phyloP scores from a whole-genome alignment of 2,329 filamentous ascomycete species.

The Claviceps digitariae region DNA sequence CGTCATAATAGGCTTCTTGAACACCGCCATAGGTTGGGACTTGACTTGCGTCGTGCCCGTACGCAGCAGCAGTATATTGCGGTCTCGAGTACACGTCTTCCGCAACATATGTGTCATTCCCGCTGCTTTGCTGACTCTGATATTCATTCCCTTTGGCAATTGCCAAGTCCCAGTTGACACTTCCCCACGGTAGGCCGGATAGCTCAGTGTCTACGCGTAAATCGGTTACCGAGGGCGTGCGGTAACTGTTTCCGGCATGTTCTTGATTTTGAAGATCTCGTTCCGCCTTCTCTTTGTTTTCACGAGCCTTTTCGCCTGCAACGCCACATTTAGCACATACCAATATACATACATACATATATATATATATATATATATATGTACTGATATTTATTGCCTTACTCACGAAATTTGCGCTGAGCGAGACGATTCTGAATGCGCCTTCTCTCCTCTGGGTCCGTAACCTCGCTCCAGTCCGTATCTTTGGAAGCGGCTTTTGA shows the following conservation, averaged over 20 bases:
- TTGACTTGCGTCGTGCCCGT: slow-evolving; percentile 13
- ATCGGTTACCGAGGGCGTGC: slow-evolving; percentile 43
- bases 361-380: no score
- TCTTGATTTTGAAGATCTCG: slow-evolving; percentile 50
- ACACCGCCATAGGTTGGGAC: slow-evolving; percentile 19
- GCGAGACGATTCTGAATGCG: slow-evolving; percentile 66
- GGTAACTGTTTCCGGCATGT: slow-evolving; percentile 51
- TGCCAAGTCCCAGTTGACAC: slow-evolving; percentile 46
- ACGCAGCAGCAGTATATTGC: slow-evolving; percentile 14
- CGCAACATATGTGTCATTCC: slow-evolving; percentile 21
- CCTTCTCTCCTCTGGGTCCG: slow-evolving; percentile 56
- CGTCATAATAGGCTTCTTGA: slow-evolving; percentile 21
- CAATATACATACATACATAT: no score
- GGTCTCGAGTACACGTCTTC: slow-evolving; percentile 19
- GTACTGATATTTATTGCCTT: no score
- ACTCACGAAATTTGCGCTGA: slow-evolving; percentile 61
- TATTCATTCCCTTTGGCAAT: slow-evolving; percentile 37
- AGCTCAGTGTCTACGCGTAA: slow-evolving; percentile 36
- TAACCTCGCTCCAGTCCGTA: slow-evolving; percentile 57
- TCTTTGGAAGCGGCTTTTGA: slow-evolving; percentile 29
- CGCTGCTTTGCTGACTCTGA: slow-evolving; percentile 29
- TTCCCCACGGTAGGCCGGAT: slow-evolving; percentile 60
- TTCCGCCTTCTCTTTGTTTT: slow-evolving; percentile 52
- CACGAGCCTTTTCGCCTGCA: slow-evolving; percentile 55
- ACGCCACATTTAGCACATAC: slow-evolving; percentile 3